Evolutionary conservation across 2,329 filamentous ascomycete genomes (phyloP), one percentile per base, ranked within the genome.

Genomic region (Diaporthe capsici): DNA sequence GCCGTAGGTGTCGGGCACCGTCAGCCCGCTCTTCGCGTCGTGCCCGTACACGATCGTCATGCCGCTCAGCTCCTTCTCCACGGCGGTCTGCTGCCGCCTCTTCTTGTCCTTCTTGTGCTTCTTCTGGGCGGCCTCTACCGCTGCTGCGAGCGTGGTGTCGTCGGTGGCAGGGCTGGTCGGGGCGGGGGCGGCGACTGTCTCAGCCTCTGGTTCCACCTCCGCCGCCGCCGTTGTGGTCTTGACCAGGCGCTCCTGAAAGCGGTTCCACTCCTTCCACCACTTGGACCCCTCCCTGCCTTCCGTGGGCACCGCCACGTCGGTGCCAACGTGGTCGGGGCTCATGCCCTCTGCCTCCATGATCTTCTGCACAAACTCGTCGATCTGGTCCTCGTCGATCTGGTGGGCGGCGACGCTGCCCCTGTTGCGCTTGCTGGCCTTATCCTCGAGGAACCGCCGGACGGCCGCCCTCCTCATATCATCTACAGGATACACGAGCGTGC

Each of bases 41-140:
- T 98, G 96, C 7, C 96, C 96, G 83, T 98, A 98, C 75, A 98
- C 89, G 55, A 98, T 93, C 0, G 94, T 95, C 55, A 87, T 90
- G 13, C 90, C 87, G 44, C 84, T 79, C 20, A 78, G 65, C 42
- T 80, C 76, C 57, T 76, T 76, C n/a, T 57, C 60, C 8, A 77
- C 74, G 3, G 81, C 74, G 37, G 80, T 80, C 71, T 82, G 82
- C 79, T 92, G 88, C 75, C 84, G 82, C 74, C 84, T 84, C 79
- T 91, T 89, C 90, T 91, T 92, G 5, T 85, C 84, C 79, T 92
- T 89, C 68, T 91, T 88, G 10, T 49, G 9, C 28, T 71, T 70
- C 94, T 95, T 97, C 13, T 89, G 89, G 51, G 90, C 87, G 70
- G 92, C 93, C 10, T 86, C 82, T 25, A 34, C 28, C 10, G 31